These are phyloP conservation scores for Astraeus odoratus DNA, from an alignment of 768 basidiomycete species.

Conservation along the genomic window DNA sequence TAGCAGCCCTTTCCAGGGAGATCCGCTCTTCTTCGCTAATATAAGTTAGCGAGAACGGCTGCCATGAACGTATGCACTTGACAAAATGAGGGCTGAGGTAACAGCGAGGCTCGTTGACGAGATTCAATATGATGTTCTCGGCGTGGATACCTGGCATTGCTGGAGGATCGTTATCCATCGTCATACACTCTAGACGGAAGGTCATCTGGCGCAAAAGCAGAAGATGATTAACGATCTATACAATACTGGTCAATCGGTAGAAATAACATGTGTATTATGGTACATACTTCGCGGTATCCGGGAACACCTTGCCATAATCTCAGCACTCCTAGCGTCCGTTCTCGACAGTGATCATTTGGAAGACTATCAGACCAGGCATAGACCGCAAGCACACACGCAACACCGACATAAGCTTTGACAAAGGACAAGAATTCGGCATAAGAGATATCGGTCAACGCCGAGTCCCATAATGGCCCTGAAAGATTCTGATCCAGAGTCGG, in stretches of 20 bases:
- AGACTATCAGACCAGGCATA: slow-evolving; percentile 79
- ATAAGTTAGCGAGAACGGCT: slow-evolving; percentile 52
- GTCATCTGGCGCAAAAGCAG: slow-evolving; percentile 67
- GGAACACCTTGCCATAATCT: slow-evolving; percentile 37
- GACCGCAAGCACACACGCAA: slow-evolving; percentile 59
- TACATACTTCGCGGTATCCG: slow-evolving; percentile 64
- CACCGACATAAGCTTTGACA: slow-evolving; percentile 60
- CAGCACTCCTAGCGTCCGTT: slow-evolving; percentile 55
- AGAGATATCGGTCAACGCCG: slow-evolving; percentile 21
- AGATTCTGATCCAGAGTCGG: slow-evolving; percentile 17
- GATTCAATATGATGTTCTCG: slow-evolving; percentile 58
- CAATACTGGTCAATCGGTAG: slow-evolving; percentile 3
- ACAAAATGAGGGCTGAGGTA: slow-evolving; percentile 54
- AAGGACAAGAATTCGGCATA: slow-evolving; percentile 60
- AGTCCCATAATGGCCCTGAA: slow-evolving; percentile 36
- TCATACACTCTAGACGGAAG: slow-evolving; percentile 66
- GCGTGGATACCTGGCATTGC: slow-evolving; percentile 58
- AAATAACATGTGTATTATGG: neutral
- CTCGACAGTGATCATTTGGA: slow-evolving; percentile 55
- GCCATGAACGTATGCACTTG: slow-evolving; percentile 52
- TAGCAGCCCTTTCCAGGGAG: slow-evolving; percentile 52
- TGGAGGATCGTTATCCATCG: slow-evolving; percentile 54
- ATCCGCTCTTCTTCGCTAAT: slow-evolving; percentile 57
- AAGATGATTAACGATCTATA: slow-evolving; percentile 67
- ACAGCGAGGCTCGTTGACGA: slow-evolving; percentile 53